Conservation (phyloP, 495 filamentous ascomycete species). For the Penicillium dipodomyicola region DNA sequence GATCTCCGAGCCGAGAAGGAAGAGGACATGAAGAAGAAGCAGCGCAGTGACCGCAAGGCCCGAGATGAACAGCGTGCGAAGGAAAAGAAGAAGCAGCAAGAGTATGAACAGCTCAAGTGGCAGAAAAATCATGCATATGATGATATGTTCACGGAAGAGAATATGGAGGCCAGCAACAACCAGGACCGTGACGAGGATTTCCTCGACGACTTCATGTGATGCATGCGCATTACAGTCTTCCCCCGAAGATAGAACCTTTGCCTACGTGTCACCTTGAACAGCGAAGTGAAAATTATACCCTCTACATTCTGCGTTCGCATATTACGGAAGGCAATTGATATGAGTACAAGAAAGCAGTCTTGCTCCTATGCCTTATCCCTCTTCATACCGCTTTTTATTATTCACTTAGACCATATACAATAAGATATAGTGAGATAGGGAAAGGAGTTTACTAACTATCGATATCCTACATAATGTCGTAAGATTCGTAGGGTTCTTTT, state of each 20-base stretch:
- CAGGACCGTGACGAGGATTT: constrained; percentile 51
- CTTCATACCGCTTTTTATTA: not conserved
- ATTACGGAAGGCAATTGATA: not conserved
- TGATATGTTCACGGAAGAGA: constrained; percentile 56
- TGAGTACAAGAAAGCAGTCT: not conserved
- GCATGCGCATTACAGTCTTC: constrained; percentile 3
- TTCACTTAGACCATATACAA: not conserved
- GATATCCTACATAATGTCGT: not conserved
- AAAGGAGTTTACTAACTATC: not conserved
- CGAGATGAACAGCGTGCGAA: constrained; percentile 73
- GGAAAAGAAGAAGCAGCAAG: constrained; percentile 73
- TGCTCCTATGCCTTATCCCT: not conserved
- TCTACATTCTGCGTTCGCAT: not conserved
- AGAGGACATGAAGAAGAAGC: constrained; percentile 62
- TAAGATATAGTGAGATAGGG: not conserved
- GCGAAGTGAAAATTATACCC: constrained; percentile 11
- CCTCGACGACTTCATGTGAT: constrained; percentile 56
- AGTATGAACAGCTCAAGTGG: constrained; percentile 83
- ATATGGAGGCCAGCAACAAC: constrained; percentile 46
- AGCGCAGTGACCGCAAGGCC: constrained; percentile 64
- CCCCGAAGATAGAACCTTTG: constrained; percentile 9
- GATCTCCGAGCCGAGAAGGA: constrained; percentile 80
- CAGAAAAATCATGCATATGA: constrained; percentile 95
- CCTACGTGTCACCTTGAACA: constrained; percentile 4
- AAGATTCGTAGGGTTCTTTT: not conserved